Evolutionary conservation across 2,329 filamentous ascomycete genomes (phyloP).

Genomic region (Ramularia endophylla): DNA sequence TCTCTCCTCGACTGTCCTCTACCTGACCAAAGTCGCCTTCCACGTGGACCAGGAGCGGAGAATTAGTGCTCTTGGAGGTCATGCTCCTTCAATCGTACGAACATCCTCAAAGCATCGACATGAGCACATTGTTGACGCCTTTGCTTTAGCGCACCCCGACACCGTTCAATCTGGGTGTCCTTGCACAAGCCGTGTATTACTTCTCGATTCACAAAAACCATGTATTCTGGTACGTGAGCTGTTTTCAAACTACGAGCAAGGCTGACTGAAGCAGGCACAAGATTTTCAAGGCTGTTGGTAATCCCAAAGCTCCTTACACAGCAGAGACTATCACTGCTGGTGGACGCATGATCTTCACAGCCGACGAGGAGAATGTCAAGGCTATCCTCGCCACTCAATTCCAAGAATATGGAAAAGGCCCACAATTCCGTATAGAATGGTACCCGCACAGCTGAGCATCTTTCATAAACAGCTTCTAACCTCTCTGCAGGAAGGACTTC

Average conservation of each 20-base stretch:
- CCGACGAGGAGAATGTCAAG: conserved; percentile 85
- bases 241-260: not conserved
- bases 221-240: conserved; percentile 51
- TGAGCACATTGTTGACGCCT: not conserved
- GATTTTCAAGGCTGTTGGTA: conserved; percentile 42
- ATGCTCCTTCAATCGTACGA: conserved; percentile 35
- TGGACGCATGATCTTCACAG: conserved; percentile 64
- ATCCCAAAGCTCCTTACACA: conserved; percentile 47
- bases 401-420: conserved; percentile 74
- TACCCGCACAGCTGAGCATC: conserved; percentile 26
- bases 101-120: too few species aligned
- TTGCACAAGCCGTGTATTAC: conserved; percentile 51
- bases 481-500: too few species aligned
- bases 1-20: conserved; percentile 6
- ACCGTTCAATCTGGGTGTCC: conserved; percentile 56
- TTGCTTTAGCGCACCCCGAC: conserved; percentile 27
- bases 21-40: conserved; percentile 13
- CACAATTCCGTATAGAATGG: conserved; percentile 69
- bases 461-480: too few species aligned
- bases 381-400: conserved; percentile 86
- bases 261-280: conserved; percentile 25
- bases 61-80: conserved; percentile 38
- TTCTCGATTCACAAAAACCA: conserved; percentile 48
- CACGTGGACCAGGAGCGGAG: conserved; percentile 30
- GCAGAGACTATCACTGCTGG: conserved; percentile 53